Conservation (phyloP, 345 rosid genomes). For the Brassica cretica region DNA sequence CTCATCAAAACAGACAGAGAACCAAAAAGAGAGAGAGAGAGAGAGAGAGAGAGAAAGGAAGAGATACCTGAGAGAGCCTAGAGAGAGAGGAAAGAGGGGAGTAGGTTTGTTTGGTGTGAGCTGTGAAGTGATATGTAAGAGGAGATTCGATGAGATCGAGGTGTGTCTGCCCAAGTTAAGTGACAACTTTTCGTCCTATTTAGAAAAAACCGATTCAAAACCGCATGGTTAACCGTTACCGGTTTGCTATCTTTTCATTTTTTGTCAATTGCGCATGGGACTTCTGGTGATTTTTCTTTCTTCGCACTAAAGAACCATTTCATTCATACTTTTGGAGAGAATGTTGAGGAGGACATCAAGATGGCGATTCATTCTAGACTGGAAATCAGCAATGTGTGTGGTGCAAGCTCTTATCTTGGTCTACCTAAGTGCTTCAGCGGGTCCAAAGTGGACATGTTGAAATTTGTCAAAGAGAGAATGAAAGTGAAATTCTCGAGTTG, state of each 20-base stretch:
- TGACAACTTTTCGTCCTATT: background rate
- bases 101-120: constrained; percentile 30
- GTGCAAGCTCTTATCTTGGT: too few relatives aligned
- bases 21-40: background rate
- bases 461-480: too few relatives aligned
- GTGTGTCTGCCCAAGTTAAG: constrained; percentile 6
- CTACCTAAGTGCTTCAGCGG: too few relatives aligned
- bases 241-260: background rate
- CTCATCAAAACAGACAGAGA: constrained; percentile 1
- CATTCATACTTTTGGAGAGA: too few relatives aligned
- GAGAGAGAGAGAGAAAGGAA: constrained; percentile 1
- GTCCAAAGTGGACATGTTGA: too few relatives aligned
- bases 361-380: too few relatives aligned
- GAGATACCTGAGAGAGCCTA: constrained; percentile 25
- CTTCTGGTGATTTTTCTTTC: background rate
- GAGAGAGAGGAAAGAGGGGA: constrained; percentile 27
- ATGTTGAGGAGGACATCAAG: too few relatives aligned
- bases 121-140: constrained; percentile 23
- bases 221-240: background rate
- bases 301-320: too few relatives aligned
- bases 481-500: too few relatives aligned
- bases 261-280: background rate
- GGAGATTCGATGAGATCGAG: constrained; percentile 47
- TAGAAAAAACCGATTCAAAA: background rate
- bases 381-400: too few relatives aligned